Evolutionary conservation across 495 filamentous ascomycete genomes (phyloP), one percentile per base, ranked within the genome.

Genomic region (Neurospora sp.): DNA sequence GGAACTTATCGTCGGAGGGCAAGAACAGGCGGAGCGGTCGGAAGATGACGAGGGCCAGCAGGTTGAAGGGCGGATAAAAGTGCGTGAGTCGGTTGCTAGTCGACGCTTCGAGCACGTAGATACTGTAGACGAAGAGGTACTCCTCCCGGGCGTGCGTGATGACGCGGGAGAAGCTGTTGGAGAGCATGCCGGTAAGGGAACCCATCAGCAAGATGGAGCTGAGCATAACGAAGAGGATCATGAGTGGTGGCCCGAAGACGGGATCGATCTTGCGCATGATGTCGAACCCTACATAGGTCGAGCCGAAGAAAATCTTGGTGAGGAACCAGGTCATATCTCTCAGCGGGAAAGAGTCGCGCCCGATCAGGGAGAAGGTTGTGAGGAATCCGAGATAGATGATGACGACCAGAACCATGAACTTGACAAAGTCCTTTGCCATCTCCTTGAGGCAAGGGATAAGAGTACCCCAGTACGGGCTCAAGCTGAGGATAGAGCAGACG

Each of bases 361-460:
- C 94, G 72, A 98, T 88, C 74, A 97, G 89, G 1, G 92, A 91
- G 78, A 98, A 97, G 0, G 94, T 97, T 0, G 95, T 97, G 38
- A 97, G 83, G 83, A 97, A 98, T 73, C 94, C 94, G 72, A 86
- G 76, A 78, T 96, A 97, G 75, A 97, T 83, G 72, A 97, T 89
- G 69, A 92, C 82, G 27, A 98, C 93, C n/a, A 97, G 86, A 14
- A 92, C 90, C 79, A 95, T 88, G 81, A 97, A 97, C 75, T 95
- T 95, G 77, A 96, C 81, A 78, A 97, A 97, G 73, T 96, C 93
- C 82, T 94, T 97, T 23, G 93, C 94, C 93, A 96, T 96, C 82
- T 96, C 93, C 80, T 94, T 95, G 69, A 97, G 85, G 75, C 94
- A 94, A 4, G 93, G 94, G 72, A 97, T 94, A 83, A 89, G 74